These are phyloP conservation scores for Phytophthora palmivora DNA, from an alignment of 352 stramenopile species.

Conservation along the genomic window DNA sequence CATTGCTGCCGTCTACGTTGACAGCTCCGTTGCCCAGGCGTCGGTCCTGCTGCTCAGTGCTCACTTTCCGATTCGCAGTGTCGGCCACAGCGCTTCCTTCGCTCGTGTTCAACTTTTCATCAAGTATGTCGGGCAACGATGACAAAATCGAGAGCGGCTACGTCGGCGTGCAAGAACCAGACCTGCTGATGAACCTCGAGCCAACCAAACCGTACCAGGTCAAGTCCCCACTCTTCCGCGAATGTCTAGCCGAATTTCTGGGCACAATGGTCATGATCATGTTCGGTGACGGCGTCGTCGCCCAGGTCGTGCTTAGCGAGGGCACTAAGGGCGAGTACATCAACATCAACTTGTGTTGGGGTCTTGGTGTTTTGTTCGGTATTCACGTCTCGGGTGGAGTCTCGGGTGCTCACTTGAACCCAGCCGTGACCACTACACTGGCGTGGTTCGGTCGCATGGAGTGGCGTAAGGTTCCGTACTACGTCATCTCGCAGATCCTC, in stretches of 20 bases:
- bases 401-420: slow-evolving; percentile 73
- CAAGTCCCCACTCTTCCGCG: slow-evolving; percentile 48
- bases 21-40: slow-evolving; percentile 13
- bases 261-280: slow-evolving; percentile 70
- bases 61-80: slow-evolving; percentile 37
- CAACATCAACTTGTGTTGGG: slow-evolving; percentile 78
- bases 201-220: slow-evolving; percentile 44
- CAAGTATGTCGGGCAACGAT: slow-evolving; percentile 34
- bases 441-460: slow-evolving; percentile 56
- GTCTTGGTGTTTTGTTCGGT: slow-evolving; percentile 74
- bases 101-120: slow-evolving; percentile 1
- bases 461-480: slow-evolving; percentile 66
- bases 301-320: slow-evolving; percentile 63
- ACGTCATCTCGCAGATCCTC: slow-evolving; percentile 59
- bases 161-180: slow-evolving; percentile 38
- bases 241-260: slow-evolving; percentile 73
- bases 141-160: slow-evolving; percentile 49
- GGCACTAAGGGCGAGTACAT: slow-evolving; percentile 68
- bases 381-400: slow-evolving; percentile 66
- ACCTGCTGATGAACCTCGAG: slow-evolving; percentile 29
- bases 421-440: slow-evolving; percentile 62
- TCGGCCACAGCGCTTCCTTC: slow-evolving; percentile 12
- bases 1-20: slow-evolving; percentile 23
- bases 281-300: slow-evolving; percentile 72
- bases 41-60: slow-evolving; percentile 7